phyloP scores from a whole-genome alignment of 129 eudicot species.

The Tanacetum coccineum region DNA sequence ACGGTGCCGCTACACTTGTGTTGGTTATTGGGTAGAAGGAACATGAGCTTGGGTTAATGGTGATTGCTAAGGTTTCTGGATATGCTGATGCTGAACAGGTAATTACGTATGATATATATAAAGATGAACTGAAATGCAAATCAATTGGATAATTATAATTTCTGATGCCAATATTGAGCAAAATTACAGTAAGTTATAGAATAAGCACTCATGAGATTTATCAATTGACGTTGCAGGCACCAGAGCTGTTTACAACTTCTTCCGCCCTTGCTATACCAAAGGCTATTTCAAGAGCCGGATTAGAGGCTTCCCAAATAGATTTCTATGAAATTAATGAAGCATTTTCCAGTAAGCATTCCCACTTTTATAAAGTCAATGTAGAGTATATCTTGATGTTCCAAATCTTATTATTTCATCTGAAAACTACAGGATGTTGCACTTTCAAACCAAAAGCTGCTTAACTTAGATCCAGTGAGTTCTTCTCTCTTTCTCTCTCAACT shows the following conservation, averaged over 20 bases:
- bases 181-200: not conserved
- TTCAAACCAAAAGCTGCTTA: conserved; percentile 77
- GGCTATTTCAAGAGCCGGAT: conserved; percentile 75
- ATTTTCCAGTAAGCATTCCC: conserved; percentile 59
- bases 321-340: conserved; percentile 91
- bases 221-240: conserved; percentile 46
- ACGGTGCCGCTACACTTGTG: conserved; percentile 97
- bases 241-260: conserved; percentile 81
- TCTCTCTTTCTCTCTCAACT: not conserved
- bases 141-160: not conserved
- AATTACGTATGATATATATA: conserved; percentile 5
- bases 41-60: conserved; percentile 75
- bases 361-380: not conserved
- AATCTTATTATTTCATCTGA: conserved; percentile 25
- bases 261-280: conserved; percentile 92
- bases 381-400: conserved; percentile 4
- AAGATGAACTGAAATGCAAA: not conserved
- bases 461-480: conserved; percentile 62
- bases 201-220: conserved; percentile 11
- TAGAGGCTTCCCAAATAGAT: conserved; percentile 80
- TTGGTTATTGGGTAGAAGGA: conserved; percentile 93
- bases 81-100: conserved; percentile 98
- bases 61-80: conserved; percentile 80
- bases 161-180: not conserved
- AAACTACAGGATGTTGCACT: conserved; percentile 72